Percentiles rank a stretch among this genome's conserved stretches.
Evolutionary conservation across 345 rosid genomes (phyloP).

Genomic region (Moringa oleifera): DNA sequence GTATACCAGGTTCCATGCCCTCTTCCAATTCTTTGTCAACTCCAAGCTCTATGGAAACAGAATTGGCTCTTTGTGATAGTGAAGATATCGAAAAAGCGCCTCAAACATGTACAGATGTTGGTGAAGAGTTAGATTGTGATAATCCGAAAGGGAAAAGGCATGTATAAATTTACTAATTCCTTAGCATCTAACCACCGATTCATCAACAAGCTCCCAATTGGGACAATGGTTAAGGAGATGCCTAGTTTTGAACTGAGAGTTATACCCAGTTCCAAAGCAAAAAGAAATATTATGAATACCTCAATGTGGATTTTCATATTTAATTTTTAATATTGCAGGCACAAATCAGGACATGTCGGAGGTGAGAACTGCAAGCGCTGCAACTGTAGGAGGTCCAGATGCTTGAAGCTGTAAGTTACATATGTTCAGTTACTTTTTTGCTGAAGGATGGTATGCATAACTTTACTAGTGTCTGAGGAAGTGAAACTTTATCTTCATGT

Average conservation of each 20-base stretch:
- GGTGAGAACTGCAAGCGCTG: conserved; percentile 75
- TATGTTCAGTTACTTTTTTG: conserved; percentile 2
- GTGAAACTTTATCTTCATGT: background rate
- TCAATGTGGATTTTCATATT: conserved; percentile 1
- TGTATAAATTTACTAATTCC: conserved; percentile 7
- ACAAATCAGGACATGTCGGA: conserved; percentile 22
- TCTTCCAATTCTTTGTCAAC: conserved; percentile 16
- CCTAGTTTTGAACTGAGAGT: too few relatives aligned
- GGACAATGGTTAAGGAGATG: too few relatives aligned
- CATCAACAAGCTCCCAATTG: background rate
- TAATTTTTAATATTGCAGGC: conserved; percentile 29
- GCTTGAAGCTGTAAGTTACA: conserved; percentile 90
- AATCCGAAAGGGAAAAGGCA: conserved; percentile 43
- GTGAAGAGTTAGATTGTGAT: conserved; percentile 21
- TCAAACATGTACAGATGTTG: conserved; percentile 23
- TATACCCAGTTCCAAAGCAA: too few relatives aligned
- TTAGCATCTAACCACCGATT: background rate
- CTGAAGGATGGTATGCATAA: too few relatives aligned
- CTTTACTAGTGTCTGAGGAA: too few relatives aligned
- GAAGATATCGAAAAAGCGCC: conserved; percentile 27
- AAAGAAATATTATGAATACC: background rate
- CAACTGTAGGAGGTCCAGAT: conserved; percentile 80
- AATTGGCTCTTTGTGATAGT: conserved; percentile 24
- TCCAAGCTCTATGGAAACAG: conserved; percentile 25
- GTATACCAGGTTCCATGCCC: conserved; percentile 20